Percentiles rank a stretch among this genome's conserved stretches.
phyloP scores from a whole-genome alignment of 768 basidiomycete genomes.

The Tulasnella sp. region DNA sequence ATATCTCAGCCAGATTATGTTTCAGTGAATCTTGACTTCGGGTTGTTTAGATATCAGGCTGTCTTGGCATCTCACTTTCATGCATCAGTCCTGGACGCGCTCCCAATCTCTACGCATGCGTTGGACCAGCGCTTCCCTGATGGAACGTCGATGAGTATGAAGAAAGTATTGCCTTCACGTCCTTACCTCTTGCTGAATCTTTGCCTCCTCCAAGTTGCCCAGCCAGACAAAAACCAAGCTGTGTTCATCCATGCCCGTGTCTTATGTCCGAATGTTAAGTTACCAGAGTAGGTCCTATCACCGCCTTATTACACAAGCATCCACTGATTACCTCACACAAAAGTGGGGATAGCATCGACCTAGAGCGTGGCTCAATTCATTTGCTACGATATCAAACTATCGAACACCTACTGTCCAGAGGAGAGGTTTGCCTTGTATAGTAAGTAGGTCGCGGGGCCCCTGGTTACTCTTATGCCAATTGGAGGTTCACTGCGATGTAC shows the following conservation, averaged over 20 bases:
- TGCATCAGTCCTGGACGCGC: conserved; percentile 66
- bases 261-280: conserved; percentile 38
- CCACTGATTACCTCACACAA: neutral
- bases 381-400: conserved; percentile 66
- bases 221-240: conserved; percentile 62
- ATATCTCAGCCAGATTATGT: neutral
- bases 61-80: conserved; percentile 69
- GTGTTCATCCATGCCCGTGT: conserved; percentile 74
- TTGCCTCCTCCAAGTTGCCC: conserved; percentile 42
- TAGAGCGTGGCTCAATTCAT: conserved; percentile 74
- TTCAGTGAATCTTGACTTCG: neutral
- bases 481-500: no score
- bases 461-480: no score
- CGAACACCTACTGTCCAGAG: conserved; percentile 58
- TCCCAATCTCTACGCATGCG: conserved; percentile 65
- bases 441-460: no score
- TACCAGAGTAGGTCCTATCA: conserved; percentile 29
- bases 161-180: neutral
- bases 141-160: conserved; percentile 45
- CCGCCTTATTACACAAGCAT: neutral
- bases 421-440: conserved; percentile 68
- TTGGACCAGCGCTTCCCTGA: conserved; percentile 70
- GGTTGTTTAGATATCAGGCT: conserved; percentile 49
- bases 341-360: conserved; percentile 60
- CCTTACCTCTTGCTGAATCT: conserved; percentile 10